These are phyloP conservation scores for Leishmania amazonensis DNA, from an alignment of 208 protist species.

Conservation along the genomic window DNA sequence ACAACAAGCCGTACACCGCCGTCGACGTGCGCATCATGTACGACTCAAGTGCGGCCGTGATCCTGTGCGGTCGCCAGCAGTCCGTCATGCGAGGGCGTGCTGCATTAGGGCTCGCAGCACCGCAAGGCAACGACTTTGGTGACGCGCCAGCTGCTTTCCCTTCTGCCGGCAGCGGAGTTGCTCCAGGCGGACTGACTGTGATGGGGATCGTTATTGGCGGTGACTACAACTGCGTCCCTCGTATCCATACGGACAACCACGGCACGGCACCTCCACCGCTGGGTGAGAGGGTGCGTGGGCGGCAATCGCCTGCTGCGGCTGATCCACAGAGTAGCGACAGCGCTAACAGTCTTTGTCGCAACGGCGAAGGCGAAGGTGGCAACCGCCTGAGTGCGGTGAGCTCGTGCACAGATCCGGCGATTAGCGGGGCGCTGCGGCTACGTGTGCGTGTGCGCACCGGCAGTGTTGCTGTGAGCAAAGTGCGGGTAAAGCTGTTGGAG, in stretches of 20 bases:
- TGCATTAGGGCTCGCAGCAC: background rate
- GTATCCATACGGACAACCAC: background rate
- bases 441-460: conserved; percentile 10
- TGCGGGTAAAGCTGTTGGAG: conserved; percentile 15
- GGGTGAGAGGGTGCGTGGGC: background rate
- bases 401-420: background rate
- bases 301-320: background rate
- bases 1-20: conserved; percentile 18
- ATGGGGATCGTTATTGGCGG: conserved; percentile 11
- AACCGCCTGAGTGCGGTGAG: background rate
- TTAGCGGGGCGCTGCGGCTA: conserved; percentile 6
- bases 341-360: background rate
- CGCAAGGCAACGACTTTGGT: background rate
- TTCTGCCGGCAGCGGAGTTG: background rate
- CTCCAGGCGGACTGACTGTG: conserved; percentile 23
- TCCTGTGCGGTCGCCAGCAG: conserved; percentile 21
- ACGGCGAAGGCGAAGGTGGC: background rate
- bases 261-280: background rate
- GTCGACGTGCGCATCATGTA: conserved; percentile 23
- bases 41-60: conserved; percentile 24
- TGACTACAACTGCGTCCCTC: background rate
- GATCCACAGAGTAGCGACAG: background rate
- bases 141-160: background rate
- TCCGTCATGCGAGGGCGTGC: background rate
- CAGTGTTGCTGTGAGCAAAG: conserved; percentile 9